Base-by-base conservation (phyloP, 108 stramenopile species). In the Pseudonitzschia pungens region DNA sequence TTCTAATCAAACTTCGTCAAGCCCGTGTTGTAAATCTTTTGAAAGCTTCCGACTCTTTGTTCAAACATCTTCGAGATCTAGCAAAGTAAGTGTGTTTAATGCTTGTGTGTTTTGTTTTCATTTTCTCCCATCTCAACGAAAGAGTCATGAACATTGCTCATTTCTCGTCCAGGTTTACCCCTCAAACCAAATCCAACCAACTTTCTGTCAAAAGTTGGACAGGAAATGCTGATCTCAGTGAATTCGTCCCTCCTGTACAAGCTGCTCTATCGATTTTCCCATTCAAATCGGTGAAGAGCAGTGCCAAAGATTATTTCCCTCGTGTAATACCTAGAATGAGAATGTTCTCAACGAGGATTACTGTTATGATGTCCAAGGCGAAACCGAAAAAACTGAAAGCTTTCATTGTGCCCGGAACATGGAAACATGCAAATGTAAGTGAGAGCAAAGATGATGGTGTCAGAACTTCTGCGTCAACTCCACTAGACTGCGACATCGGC, bases 311-410 rank as follows among this genome's bases (percentile, higher is more conserved):
- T 27, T 74, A 77, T 24, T 93, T 93, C 75, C 89, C 91, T 32
- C 59, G 81, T 21, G 79, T 78, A 50, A 85, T 93, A 56, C 96
- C 96, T 16, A 68, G 92, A 40, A 95, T 98, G 87, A 71, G 86
- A 45, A 75, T 82, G 15, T 88, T 97, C 69, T 78, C 78, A 40
- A 65, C 70, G 0, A 70, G 75, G 18, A 83, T 94, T 16, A 70
- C 74, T 41, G 81, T 99, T 20, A 92, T 98, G 92, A 65, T 74
- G 20, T 97, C 96, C 44, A 99, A 99, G 76, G 99, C 97, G 9
- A 96, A 85, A 76, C 99, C 99, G 0, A 99, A 99, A 84, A 96
- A 83, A 71, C 45, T 99, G 18, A 83, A 80, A 12, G 83, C 84
- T 1, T 83, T 73, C 65, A 82, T 81, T n/a, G 73, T 87, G 33